Evolutionary conservation across 1,139 yeast genomes (phyloP), one percentile per base, ranked within the genome.

Genomic region (Hyphopichia wangnamkhiaoensis): DNA sequence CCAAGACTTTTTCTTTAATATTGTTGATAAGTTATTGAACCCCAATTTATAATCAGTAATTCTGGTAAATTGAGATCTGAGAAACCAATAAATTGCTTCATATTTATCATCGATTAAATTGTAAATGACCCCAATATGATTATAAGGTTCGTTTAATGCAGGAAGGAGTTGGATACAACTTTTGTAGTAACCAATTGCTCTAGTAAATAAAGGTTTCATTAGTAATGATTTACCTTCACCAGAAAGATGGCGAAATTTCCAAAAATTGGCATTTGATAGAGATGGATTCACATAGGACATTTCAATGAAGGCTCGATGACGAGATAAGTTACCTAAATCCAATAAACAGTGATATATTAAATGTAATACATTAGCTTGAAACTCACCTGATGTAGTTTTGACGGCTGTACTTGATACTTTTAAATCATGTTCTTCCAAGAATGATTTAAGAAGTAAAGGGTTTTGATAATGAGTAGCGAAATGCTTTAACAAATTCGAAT

Each of bases 101-200:
- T 50, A 59, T 37, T 63, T 66, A 37, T 67, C 66, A 34, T 63
- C 71, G 16, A 61, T 48, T 10, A 56, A 38, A 44, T 70, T 71
- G 45, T 74, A 71, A 16, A 82, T 72, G 62, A 82, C 74, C 5
- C 87, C 89, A 37, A 79, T 71, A 49, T 82, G 86, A 48, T 79
- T 78, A 49, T 79, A 79, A 1, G 88, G 81, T 49, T 82, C 89
- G 41, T 84, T 84, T 41, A 80, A 66, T 1, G 86, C 78, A 1
- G 90, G 91, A 29, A 82, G 58, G 18, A 82, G 59, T 30, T 75
- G 50, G 24, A 80, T 73, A 20, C 88, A 80, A 31, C 66, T 54
- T 38, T 74, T 70, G 47, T 80, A 79, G 48, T 69, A 72, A 45
- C 71, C 69, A 16, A 78, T 56, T 0, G 86, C 66, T 20, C 50